phyloP scores from a whole-genome alignment of 768 basidiomycete species.

The Psilocybe cubensis region DNA sequence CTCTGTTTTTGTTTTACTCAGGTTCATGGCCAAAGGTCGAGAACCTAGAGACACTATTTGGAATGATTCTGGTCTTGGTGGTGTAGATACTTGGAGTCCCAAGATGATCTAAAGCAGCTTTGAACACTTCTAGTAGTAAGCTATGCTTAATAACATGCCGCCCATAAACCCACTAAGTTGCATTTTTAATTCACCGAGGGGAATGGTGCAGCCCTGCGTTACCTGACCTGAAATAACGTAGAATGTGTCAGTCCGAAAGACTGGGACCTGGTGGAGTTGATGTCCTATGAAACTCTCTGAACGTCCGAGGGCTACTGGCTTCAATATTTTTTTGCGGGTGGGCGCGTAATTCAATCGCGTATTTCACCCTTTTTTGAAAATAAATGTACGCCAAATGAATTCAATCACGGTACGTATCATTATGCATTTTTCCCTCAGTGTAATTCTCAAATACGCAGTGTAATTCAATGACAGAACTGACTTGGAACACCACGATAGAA shows the following conservation, averaged over 20 bases:
- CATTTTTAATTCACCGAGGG: conserved; percentile 1
- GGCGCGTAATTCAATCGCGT: too few relatives aligned
- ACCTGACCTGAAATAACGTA: not conserved
- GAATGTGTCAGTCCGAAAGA: not conserved
- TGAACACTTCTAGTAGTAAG: too few relatives aligned
- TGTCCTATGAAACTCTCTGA: too few relatives aligned
- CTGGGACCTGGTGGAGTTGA: too few relatives aligned
- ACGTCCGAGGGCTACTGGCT: too few relatives aligned
- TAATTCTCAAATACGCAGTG: not conserved
- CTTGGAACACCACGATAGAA: not conserved
- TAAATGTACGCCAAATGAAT: not conserved
- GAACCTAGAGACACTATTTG: too few relatives aligned
- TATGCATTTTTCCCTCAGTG: not conserved
- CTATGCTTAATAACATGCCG: too few relatives aligned
- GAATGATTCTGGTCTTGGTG: too few relatives aligned
- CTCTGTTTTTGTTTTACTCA: not conserved
- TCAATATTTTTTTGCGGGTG: too few relatives aligned
- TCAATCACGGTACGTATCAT: not conserved
- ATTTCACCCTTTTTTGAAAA: too few relatives aligned
- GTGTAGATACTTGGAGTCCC: too few relatives aligned
- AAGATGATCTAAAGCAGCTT: too few relatives aligned
- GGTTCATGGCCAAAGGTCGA: not conserved
- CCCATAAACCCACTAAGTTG: not conserved
- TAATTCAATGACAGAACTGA: not conserved
- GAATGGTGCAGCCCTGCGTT: not conserved